A percentile compares a stretch with the other conserved stretches of the same genome.
Conservation (phyloP, 2,329 filamentous ascomycete species). For the Diplocarpon mali region DNA sequence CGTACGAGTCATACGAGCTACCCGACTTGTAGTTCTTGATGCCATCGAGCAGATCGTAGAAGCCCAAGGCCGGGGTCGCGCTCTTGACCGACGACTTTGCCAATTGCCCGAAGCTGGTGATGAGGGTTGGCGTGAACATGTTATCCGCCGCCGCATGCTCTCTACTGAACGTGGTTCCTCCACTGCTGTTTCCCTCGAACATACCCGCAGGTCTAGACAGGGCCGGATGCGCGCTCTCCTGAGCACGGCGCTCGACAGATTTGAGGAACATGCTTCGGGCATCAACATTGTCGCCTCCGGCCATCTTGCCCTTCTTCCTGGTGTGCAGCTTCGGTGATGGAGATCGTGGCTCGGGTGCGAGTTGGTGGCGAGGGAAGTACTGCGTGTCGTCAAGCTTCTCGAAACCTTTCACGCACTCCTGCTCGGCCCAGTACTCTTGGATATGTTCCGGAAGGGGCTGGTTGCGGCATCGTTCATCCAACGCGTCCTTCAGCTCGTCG, state of each 20-base stretch:
- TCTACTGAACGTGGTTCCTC: neutral
- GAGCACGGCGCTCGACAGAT: no score
- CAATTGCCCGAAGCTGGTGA: neutral
- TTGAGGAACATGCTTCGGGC: no score
- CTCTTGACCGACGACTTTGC: neutral
- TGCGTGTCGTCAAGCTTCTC: neutral
- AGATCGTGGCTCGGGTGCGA: neutral
- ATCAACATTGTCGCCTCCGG: no score
- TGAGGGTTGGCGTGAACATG: neutral
- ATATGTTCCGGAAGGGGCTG: neutral
- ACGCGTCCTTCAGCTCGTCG: neutral
- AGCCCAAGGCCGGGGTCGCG: neutral
- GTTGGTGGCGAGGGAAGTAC: no score
- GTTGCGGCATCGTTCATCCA: neutral
- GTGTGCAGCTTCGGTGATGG: neutral
- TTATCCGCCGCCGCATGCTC: neutral
- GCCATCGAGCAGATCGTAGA: no score
- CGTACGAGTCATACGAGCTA: neutral
- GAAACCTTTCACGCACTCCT: neutral
- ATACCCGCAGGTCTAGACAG: neutral
- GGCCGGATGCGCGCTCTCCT: neutral
- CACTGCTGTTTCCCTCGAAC: neutral
- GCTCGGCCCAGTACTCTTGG: neutral
- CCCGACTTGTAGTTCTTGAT: constrained; percentile 1
- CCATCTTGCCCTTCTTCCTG: neutral